A percentile compares a stretch with the other conserved stretches of the same genome.
phyloP scores from a whole-genome alignment of 2,329 filamentous ascomycete species.

The Alternaria sp. region DNA sequence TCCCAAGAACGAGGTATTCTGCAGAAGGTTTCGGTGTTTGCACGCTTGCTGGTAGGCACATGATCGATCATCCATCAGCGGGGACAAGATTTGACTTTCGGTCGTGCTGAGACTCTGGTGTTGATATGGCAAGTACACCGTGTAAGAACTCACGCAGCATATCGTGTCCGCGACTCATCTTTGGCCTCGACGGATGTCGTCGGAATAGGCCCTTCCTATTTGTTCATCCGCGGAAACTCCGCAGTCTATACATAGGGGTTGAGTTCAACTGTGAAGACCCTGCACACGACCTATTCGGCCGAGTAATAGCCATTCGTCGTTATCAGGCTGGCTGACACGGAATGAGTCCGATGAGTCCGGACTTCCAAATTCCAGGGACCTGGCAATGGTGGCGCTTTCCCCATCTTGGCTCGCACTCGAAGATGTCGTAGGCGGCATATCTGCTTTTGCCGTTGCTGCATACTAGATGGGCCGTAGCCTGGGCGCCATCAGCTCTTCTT shows the following conservation, averaged over 20 bases:
- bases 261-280: background rate
- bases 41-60: background rate
- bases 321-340: background rate
- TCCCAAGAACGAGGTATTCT: background rate
- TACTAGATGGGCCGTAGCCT: background rate
- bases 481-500: background rate
- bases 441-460: slow-evolving; percentile 1
- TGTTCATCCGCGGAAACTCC: background rate
- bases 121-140: background rate
- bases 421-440: slow-evolving; percentile 1
- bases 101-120: slow-evolving; percentile 1
- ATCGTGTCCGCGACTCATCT: background rate
- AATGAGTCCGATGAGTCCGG: background rate
- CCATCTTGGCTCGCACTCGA: background rate
- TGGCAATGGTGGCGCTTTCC: background rate
- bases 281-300: background rate
- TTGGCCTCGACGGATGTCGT: background rate
- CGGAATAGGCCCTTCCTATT: background rate
- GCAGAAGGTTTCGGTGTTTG: background rate
- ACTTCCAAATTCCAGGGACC: background rate
- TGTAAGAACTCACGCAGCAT: background rate
- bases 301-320: background rate
- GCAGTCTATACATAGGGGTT: background rate
- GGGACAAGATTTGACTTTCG: slow-evolving; percentile 4
- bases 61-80: background rate